These are phyloP conservation scores for Didymosphaeria variabile DNA, from an alignment of 2,329 filamentous ascomycete species.

Conservation along the genomic window DNA sequence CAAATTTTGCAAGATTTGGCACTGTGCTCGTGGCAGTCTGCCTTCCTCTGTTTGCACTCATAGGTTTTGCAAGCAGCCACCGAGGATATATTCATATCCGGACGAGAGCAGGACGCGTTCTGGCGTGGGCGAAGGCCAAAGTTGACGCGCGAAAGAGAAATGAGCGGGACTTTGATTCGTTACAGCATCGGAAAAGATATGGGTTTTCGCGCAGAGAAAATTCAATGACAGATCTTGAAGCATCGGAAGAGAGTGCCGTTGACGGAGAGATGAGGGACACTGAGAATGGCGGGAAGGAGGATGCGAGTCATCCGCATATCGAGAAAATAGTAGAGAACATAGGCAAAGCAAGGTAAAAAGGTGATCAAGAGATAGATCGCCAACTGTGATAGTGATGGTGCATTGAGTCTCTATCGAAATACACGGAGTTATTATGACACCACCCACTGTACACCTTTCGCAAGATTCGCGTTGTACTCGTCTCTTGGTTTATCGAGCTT, in stretches of 20 bases:
- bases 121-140: not conserved
- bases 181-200: not conserved
- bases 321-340: not conserved
- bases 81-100: not conserved
- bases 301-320: not conserved
- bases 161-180: not conserved
- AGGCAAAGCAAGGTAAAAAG: too few relatives aligned
- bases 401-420: not conserved
- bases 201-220: not conserved
- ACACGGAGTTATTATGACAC: constrained; percentile 19
- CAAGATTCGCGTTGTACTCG: constrained; percentile 34
- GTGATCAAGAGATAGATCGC: too few relatives aligned
- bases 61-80: constrained; percentile 39
- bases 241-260: not conserved
- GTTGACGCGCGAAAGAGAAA: not conserved
- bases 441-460: constrained; percentile 36
- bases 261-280: too few relatives aligned
- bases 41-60: constrained; percentile 57
- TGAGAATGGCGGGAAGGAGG: not conserved
- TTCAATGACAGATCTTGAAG: not conserved
- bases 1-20: constrained; percentile 51
- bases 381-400: not conserved
- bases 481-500: constrained; percentile 36
- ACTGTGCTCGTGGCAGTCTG: constrained; percentile 54
- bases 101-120: not conserved